These are phyloP conservation scores for Aspergillus bridgeri DNA, from an alignment of 495 filamentous ascomycete genomes.

Conservation along the genomic window DNA sequence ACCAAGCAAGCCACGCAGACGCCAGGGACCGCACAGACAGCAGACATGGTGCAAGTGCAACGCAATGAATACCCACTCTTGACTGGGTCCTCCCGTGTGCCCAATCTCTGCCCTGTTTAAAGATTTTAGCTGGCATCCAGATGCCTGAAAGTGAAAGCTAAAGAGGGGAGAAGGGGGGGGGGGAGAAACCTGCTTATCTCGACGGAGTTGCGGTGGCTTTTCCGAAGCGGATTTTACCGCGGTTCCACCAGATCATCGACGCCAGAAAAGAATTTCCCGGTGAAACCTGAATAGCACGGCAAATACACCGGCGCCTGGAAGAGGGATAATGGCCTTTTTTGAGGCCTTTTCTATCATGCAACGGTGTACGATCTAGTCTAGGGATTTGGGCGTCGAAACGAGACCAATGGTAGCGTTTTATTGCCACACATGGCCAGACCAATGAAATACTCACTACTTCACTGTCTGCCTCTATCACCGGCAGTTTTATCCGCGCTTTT, in stretches of 20 bases:
- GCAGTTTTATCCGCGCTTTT: background rate
- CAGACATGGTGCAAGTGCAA: background rate
- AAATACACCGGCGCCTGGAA: constrained; percentile 16
- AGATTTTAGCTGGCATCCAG: background rate
- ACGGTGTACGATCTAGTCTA: background rate
- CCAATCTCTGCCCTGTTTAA: background rate
- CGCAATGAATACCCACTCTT: background rate
- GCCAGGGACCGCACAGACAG: background rate
- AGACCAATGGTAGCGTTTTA: constrained; percentile 2
- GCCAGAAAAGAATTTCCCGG: background rate
- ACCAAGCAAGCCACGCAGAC: background rate
- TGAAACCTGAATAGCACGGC: background rate
- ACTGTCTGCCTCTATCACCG: background rate
- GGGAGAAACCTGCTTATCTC: background rate
- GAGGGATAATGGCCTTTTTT: constrained; percentile 14
- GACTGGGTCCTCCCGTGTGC: background rate
- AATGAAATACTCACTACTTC: background rate
- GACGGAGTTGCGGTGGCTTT: background rate
- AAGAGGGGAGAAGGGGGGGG: background rate
- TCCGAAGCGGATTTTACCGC: constrained; percentile 6
- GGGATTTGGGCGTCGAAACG: background rate
- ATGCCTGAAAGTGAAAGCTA: background rate
- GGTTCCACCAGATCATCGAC: constrained; percentile 4
- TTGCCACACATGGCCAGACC: constrained; percentile 3
- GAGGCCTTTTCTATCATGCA: constrained; percentile 1